Evolutionary conservation across 73 alveolate species (phyloP).

Genomic region (Paramecium bursaria): DNA sequence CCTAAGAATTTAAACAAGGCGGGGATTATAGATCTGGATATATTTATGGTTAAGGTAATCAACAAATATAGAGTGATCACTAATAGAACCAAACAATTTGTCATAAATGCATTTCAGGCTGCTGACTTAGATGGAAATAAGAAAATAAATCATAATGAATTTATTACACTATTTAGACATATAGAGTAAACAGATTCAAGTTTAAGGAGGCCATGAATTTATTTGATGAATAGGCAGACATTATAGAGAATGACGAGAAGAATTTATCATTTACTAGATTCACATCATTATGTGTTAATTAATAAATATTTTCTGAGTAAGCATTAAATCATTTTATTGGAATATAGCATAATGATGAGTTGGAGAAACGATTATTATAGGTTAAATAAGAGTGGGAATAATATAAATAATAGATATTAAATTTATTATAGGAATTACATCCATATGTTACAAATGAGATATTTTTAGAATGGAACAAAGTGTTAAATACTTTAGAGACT

Average conservation of each 20-base stretch:
- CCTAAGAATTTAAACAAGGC: slow-evolving; percentile 52
- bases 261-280: slow-evolving; percentile 64
- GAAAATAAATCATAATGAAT: slow-evolving; percentile 63
- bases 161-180: slow-evolving; percentile 65
- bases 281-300: slow-evolving; percentile 61
- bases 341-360: slow-evolving; percentile 47
- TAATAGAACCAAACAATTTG: slow-evolving; percentile 63
- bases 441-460: slow-evolving; percentile 66
- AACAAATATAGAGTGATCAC: slow-evolving; percentile 62
- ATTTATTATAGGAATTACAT: slow-evolving; percentile 38
- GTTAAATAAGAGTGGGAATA: slow-evolving; percentile 54
- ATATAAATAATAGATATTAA: slow-evolving; percentile 23
- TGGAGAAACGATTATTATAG: background rate
- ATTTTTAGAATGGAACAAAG: slow-evolving; percentile 58
- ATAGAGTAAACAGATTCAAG: slow-evolving; percentile 52
- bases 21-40: slow-evolving; percentile 62
- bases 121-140: slow-evolving; percentile 72
- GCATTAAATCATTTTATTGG: slow-evolving; percentile 49
- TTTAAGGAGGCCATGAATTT: slow-evolving; percentile 63
- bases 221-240: slow-evolving; percentile 69
- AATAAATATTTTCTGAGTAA: slow-evolving; percentile 45
- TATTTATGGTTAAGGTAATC: slow-evolving; percentile 60
- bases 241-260: slow-evolving; percentile 43
- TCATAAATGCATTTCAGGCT: slow-evolving; percentile 67
- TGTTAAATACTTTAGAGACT: slow-evolving; percentile 42